Conservation (phyloP, 176 grass and related monocot species). For the Carex parvula region DNA sequence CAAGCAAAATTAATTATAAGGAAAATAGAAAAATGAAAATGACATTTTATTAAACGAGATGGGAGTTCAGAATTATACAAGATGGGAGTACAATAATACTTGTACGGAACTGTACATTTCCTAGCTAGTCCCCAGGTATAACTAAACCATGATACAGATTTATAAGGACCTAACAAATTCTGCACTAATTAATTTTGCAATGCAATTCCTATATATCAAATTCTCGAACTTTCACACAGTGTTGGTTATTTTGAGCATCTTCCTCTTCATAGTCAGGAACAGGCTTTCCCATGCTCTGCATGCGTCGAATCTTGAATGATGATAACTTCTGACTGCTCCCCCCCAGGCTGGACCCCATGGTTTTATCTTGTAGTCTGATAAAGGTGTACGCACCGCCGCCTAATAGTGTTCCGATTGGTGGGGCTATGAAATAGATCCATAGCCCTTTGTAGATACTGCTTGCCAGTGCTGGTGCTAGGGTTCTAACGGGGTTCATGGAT, state of each 20-base stretch:
- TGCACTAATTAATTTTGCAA: not conserved
- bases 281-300: conserved; percentile 62
- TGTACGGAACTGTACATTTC: no score
- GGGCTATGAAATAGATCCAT: conserved; percentile 89
- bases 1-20: no score
- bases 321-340: conserved; percentile 45
- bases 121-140: no score
- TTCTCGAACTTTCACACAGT: not conserved
- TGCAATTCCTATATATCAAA: not conserved
- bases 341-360: conserved; percentile 4
- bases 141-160: conserved; percentile 1
- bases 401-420: conserved; percentile 59
- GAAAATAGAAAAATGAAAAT: not conserved
- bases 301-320: conserved; percentile 85
- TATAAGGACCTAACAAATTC: not conserved
- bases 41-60: not conserved
- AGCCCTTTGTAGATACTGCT: conserved; percentile 63
- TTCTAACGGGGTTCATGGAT: conserved; percentile 97
- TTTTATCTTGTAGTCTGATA: conserved; percentile 50
- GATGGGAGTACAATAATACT: not conserved
- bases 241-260: not conserved
- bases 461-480: conserved; percentile 81
- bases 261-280: conserved; percentile 17
- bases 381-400: conserved; percentile 72
- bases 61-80: not conserved